Evolutionary conservation across 1,284 basidiomycete genomes (phyloP).

Genomic region (Amylostereum areolatum): DNA sequence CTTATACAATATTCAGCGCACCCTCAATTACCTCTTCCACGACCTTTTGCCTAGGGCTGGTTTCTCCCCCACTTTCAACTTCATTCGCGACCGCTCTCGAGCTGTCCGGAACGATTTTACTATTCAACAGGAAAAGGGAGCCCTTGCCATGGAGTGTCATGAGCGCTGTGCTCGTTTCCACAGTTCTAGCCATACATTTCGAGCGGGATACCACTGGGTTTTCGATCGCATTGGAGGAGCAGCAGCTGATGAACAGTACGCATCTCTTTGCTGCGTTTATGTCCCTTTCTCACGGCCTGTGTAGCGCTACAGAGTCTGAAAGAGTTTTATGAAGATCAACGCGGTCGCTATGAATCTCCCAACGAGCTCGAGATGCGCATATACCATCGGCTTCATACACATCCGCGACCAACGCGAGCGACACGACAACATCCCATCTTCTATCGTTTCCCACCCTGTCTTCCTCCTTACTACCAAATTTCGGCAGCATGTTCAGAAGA

Average conservation of each 20-base stretch:
- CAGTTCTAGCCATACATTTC: slow-evolving; percentile 80
- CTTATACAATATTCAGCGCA: slow-evolving; percentile 42
- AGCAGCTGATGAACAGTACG: slow-evolving; percentile 87
- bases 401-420: slow-evolving; percentile 80
- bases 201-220: slow-evolving; percentile 58
- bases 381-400: slow-evolving; percentile 91
- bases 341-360: slow-evolving; percentile 59
- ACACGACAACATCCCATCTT: slow-evolving; percentile 74
- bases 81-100: slow-evolving; percentile 90
- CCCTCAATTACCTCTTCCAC: slow-evolving; percentile 90
- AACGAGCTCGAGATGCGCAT: slow-evolving; percentile 95
- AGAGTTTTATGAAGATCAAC: slow-evolving; percentile 89
- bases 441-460: slow-evolving; percentile 68
- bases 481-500: slow-evolving; percentile 74
- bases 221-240: slow-evolving; percentile 74
- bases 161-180: slow-evolving; percentile 94
- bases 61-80: slow-evolving; percentile 71
- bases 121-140: slow-evolving; percentile 81
- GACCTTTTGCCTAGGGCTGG: slow-evolving; percentile 67
- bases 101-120: slow-evolving; percentile 93
- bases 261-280: slow-evolving; percentile 7
- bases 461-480: slow-evolving; percentile 82
- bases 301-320: slow-evolving; percentile 87
- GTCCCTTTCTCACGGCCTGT: not conserved
- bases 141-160: slow-evolving; percentile 82